Evolutionary conservation across 139 green algal species (phyloP).

Genomic region (Chlamydomonas incerta): DNA sequence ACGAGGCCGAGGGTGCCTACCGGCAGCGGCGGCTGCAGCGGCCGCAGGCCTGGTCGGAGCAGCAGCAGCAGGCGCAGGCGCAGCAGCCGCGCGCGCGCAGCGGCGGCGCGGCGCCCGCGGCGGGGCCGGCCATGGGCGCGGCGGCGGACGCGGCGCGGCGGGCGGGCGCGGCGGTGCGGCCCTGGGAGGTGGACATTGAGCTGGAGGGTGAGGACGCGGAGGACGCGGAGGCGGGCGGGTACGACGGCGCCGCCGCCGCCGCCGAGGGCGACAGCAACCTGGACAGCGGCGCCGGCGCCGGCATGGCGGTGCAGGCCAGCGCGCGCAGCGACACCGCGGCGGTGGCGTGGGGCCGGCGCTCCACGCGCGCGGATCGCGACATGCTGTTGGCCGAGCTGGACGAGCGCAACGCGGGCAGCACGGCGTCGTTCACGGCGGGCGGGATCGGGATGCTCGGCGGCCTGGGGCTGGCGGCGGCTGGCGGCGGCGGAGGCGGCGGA

Average conservation of each 20-base stretch:
- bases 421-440: not conserved
- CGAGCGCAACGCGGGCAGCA: not conserved
- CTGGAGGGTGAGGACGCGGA: not conserved
- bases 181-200: not conserved
- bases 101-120: not conserved
- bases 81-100: too few relatives aligned
- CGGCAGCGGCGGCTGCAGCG: too few relatives aligned
- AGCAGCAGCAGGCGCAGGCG: too few relatives aligned
- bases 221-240: not conserved
- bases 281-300: not conserved
- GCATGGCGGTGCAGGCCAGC: not conserved
- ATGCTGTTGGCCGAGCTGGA: not conserved
- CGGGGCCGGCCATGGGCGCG: not conserved
- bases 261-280: not conserved
- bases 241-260: not conserved
- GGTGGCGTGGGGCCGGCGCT: constrained; percentile 25
- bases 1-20: too few relatives aligned
- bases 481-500: too few relatives aligned
- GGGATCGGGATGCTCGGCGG: too few relatives aligned
- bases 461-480: too few relatives aligned
- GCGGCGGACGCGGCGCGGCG: not conserved
- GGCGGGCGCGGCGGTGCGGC: not conserved
- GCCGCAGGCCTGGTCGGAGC: too few relatives aligned
- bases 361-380: not conserved
- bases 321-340: constrained; percentile 11